Evolutionary conservation across 192 early-diverging fungal genomes (phyloP), one percentile per base, ranked within the genome.

Genomic region (Coemansia sp.): DNA sequence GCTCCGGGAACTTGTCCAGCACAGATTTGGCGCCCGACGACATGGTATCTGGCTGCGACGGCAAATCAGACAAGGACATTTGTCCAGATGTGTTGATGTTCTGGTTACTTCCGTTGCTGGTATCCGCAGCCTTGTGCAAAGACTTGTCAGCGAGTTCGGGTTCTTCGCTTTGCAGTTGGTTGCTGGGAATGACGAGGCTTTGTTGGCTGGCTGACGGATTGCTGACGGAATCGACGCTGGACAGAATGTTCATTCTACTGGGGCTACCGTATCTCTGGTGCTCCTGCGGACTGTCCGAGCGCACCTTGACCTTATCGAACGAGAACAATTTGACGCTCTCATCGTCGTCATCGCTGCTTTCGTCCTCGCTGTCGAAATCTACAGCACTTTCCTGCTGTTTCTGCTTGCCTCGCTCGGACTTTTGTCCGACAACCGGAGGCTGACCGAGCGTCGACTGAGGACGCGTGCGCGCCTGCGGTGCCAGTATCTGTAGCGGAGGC

Each of bases 251-350:
- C 30, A 32, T 51, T 34, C 51, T 64, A 38, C 64, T 40, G 14
- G 18, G 33, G 40, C 34, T 48, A 4, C 48, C 56, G 7, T 59
- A 22, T 18, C 10, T 25, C 32, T 38, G 32, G 31, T 34, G 29
- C 29, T 36, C 63, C 34, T 33, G 57, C 4, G 64, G 8, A 7
- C 18, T 50, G 49, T 63, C 59, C 0, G 72, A 48, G 29, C 45
- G 58, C 22, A 78, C 70, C 48, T 52, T 78, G 55, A 78, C 67
- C 38, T 50, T 69, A 34, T 78, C 69, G 25, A 78, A 78, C 18
- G 70, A 69, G 49, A 66, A 68, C 30, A 78, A n/a, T 22, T 66
- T 70, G 28, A 61, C 61, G 56, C 60, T 58, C 10, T 71, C 74
- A 22, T 67, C 61, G n/a, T 63, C 55, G 8, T 74, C 72, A 42